phyloP scores from a whole-genome alignment of 176 grass and related monocot genomes.

The Lolium rigidum region DNA sequence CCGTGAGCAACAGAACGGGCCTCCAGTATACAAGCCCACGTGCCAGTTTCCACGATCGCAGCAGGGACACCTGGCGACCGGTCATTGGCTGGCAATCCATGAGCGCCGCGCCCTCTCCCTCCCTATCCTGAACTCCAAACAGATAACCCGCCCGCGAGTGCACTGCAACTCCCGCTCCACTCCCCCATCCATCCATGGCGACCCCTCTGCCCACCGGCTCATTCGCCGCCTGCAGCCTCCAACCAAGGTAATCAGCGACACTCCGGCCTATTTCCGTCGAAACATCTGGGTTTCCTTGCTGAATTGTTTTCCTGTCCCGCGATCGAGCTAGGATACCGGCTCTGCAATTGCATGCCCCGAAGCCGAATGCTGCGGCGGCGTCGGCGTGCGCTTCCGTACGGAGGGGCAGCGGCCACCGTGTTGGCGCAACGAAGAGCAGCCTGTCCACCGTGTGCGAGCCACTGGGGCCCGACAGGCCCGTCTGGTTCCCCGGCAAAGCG shows the following conservation, averaged over 20 bases:
- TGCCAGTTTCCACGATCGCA: not conserved
- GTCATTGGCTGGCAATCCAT: slow-evolving; percentile 19
- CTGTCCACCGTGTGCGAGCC: slow-evolving; percentile 86
- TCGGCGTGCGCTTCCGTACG: not conserved
- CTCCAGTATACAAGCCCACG: not conserved
- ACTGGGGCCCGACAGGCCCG: slow-evolving; percentile 75
- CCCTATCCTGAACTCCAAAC: slow-evolving; percentile 36
- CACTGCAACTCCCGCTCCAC: not conserved
- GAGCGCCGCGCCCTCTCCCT: slow-evolving; percentile 26
- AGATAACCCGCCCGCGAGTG: slow-evolving; percentile 35
- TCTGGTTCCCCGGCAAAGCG: slow-evolving; percentile 86
- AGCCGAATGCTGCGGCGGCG: not conserved
- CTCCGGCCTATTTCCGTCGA: not conserved
- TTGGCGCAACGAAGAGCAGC: slow-evolving; percentile 69
- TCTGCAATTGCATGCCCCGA: not conserved
- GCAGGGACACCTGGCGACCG: slow-evolving; percentile 33
- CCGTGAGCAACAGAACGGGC: not conserved
- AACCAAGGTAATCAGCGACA: slow-evolving; percentile 47
- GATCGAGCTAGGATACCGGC: slow-evolving; percentile 17
- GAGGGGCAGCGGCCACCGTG: not conserved
- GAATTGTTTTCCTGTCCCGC: not conserved
- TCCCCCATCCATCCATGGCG: slow-evolving; percentile 46
- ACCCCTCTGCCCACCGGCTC: slow-evolving; percentile 53
- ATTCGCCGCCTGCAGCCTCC: slow-evolving; percentile 45
- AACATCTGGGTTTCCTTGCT: not conserved